phyloP scores from a whole-genome alignment of 1,139 yeast genomes.

The Pichia sp. region DNA sequence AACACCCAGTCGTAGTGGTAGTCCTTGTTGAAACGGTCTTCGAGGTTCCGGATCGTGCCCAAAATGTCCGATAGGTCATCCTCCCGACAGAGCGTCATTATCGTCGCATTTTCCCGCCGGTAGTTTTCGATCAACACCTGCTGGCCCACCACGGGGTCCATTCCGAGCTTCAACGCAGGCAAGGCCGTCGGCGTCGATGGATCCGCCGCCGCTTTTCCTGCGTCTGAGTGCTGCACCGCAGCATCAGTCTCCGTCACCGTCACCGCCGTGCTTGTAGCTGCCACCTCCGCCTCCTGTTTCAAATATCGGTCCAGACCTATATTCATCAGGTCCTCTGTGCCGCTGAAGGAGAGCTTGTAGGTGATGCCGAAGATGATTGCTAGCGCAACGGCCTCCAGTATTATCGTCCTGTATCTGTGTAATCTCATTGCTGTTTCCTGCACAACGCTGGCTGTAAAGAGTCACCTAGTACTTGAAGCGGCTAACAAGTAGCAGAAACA shows the following conservation, averaged over 20 bases:
- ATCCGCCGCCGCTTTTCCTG: no score
- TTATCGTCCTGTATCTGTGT: neutral
- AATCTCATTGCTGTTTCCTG: neutral
- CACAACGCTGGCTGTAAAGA: no score
- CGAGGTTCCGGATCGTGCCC: conserved; percentile 59
- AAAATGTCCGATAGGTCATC: conserved; percentile 54
- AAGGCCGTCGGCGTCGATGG: neutral
- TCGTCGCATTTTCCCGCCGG: conserved; percentile 53
- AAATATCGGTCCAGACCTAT: neutral
- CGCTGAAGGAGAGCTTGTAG: neutral
- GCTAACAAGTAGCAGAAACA: no score
- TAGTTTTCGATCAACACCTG: conserved; percentile 14
- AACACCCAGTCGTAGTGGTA: conserved; percentile 75
- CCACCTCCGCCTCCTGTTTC: neutral
- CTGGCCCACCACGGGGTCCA: conserved; percentile 14
- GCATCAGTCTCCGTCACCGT: neutral
- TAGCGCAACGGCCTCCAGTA: neutral
- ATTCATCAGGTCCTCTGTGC: neutral
- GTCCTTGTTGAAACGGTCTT: conserved; percentile 66
- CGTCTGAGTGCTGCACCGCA: neutral
- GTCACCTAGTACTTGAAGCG: no score
- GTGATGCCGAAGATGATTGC: conserved; percentile 1
- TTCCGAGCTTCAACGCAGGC: neutral
- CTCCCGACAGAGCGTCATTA: conserved; percentile 69
- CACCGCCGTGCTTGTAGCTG: neutral